Percentiles rank a stretch among this genome's conserved stretches.
Evolutionary conservation across 1,284 basidiomycete species (phyloP).

Genomic region (Meripilus lineatus): DNA sequence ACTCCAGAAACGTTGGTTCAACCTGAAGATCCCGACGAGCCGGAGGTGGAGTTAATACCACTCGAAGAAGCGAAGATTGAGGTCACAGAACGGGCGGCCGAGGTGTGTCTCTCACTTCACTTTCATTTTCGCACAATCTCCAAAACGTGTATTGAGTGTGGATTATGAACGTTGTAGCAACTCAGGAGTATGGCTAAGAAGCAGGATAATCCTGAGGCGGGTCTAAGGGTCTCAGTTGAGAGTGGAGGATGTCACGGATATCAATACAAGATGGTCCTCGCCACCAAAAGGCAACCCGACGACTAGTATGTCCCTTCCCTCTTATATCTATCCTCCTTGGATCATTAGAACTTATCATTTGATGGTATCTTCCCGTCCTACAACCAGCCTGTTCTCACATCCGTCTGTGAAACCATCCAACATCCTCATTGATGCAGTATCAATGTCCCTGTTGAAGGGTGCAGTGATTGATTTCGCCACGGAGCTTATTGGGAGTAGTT

Average conservation of each 20-base stretch:
- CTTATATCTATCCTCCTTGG: constrained; percentile 3
- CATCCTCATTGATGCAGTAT: constrained; percentile 78
- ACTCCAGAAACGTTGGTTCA: constrained; percentile 11
- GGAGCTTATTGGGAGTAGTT: constrained; percentile 87
- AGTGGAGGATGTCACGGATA: constrained; percentile 93
- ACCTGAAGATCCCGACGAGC: constrained; percentile 5
- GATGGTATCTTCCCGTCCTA: constrained; percentile 5
- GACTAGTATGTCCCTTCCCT: constrained; percentile 70
- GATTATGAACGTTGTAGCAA: constrained; percentile 46
- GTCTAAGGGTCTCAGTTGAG: constrained; percentile 76
- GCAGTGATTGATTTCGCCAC: constrained; percentile 86
- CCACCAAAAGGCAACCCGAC: constrained; percentile 51
- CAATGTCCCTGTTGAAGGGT: constrained; percentile 74
- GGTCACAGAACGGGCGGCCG: constrained; percentile 67
- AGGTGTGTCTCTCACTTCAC: constrained; percentile 37
- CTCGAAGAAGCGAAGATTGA: constrained; percentile 34
- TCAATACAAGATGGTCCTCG: constrained; percentile 85
- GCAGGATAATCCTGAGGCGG: constrained; percentile 55
- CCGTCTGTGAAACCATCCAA: constrained; percentile 66
- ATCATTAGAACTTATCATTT: constrained; percentile 2
- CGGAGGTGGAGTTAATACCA: constrained; percentile 24
- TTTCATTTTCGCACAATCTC: background rate
- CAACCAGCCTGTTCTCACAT: constrained; percentile 48
- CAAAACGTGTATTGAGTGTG: background rate
- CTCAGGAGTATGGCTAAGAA: constrained; percentile 54